Evolutionary conservation across 495 filamentous ascomycete species (phyloP), one percentile per base, ranked within the genome.

Genomic region (Xylaria grammica): DNA sequence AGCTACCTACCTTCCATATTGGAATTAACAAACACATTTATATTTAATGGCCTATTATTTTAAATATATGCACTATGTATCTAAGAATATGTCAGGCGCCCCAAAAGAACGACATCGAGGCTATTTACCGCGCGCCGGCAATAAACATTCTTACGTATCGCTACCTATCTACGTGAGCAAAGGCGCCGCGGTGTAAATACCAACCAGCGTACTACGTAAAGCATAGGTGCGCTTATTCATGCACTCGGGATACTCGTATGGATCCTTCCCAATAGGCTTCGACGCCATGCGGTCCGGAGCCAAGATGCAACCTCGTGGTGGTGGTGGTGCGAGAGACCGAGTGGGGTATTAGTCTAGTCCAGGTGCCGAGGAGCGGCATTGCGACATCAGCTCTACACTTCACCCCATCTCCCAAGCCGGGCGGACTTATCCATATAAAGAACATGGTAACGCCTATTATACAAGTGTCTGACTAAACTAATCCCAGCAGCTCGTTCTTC

Each of bases 321-420:
- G 29, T 17, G n/a, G 19, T 42, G 53, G 20, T 40, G 34, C 13
- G 15, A 38, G 3, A 27, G 17, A 26, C 53, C 51, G 63, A n/a
- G 64, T 63, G 59, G 65, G 54, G 40, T 56, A 46, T 54, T 60
- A 38, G 34, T 36, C 34, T n/a, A n/a, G n/a, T n/a, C n/a, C n/a
- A 15, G 40, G 40, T 54, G 62, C 69, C 70, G 70, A 73, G 60
- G 61, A 73, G 51, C 71, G 71, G 71, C 36, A 73, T 73, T 68
- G 68, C 71, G 71, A 69, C 65, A 73, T 73, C 63, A 62, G 44
- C 63, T 64, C n/a, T 63, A 48, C 51, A 66, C 68, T 64, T 62
- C 29, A 48, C 65, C 67, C 51, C 38, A 60, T 65, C 64, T 67
- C 61, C 49, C 67, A 59, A 65, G 57, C 5, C 19, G 29, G 26